Conservation (phyloP, 345 rosid species). For the Ceriops zippeliana region DNA sequence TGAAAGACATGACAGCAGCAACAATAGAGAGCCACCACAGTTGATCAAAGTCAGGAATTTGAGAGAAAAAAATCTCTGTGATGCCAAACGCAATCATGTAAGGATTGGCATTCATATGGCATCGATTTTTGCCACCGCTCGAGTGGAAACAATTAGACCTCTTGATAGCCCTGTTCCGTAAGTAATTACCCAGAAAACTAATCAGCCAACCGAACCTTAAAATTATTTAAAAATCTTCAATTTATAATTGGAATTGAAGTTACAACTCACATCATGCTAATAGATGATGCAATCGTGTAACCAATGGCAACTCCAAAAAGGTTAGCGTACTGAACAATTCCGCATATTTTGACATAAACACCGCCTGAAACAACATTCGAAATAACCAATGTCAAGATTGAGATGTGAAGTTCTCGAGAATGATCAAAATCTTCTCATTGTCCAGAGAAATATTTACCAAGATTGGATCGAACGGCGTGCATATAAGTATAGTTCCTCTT, state of each 20-base stretch:
- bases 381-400: background rate
- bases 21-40: slow-evolving; percentile 90
- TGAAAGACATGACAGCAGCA: slow-evolving; percentile 93
- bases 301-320: slow-evolving; percentile 67
- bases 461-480: slow-evolving; percentile 60
- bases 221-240: background rate
- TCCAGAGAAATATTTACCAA: slow-evolving; percentile 37
- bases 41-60: slow-evolving; percentile 82
- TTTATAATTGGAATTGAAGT: background rate
- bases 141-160: slow-evolving; percentile 55
- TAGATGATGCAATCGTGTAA: slow-evolving; percentile 78
- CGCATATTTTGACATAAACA: slow-evolving; percentile 57
- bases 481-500: slow-evolving; percentile 71
- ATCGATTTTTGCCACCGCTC: slow-evolving; percentile 39
- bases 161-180: slow-evolving; percentile 59
- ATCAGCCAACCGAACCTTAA: background rate
- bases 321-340: slow-evolving; percentile 60
- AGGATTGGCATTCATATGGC: slow-evolving; percentile 49
- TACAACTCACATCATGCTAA: slow-evolving; percentile 58
- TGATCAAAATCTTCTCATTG: background rate
- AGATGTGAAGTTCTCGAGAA: background rate
- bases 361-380: slow-evolving; percentile 47
- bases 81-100: slow-evolving; percentile 75
- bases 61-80: slow-evolving; percentile 54
- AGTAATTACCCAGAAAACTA: background rate